Base-by-base conservation (phyloP, 2,329 filamentous ascomycete species). In the Penicillium aurantiogriseum region DNA sequence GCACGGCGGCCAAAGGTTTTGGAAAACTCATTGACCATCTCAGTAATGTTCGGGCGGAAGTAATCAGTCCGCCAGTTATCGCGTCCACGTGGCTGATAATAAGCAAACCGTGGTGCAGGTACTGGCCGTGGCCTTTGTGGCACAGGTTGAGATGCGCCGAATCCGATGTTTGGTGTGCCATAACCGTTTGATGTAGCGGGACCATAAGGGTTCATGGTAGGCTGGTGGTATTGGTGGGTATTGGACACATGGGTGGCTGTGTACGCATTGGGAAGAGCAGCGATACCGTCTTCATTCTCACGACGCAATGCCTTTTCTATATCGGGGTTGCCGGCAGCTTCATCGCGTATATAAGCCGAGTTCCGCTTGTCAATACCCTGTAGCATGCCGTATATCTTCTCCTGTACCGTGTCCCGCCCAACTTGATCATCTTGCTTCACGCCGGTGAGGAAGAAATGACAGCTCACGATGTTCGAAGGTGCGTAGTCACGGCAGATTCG, bases 31-130 rank as follows among this genome's bases (percentile, higher is more conserved):
- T 85, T 87, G 53, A 97, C 82, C 85, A 96, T 91, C 72, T 88
- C 93, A 1, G 90, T 88, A 36, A 97, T 84, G 65, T 96, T 89
- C 0, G 93, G 93, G 0, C 93, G 85, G 19, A 92, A 92, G 74
- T 97, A 97, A 76, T 97, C 92, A 15, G 94, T 91, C 63, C 85
- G 89, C 91, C 93, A 96, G 54, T 92, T 90, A 63, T 91, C 88
- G 51, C 79, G 79, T 21, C 72, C 73, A 36, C 71, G 67, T 7
- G 76, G 83, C 35, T 65, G 60, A 59, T 92, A 85, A 71, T 95
- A 96, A 1, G 92, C 92, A 70, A 94, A 96, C 17, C 91, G 89
- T 86, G 96, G 93, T 49, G 95, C 62, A 29, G 51, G 89, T 86
- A 95, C 93, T 49, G 96, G 58, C 8, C 51, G 79, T 66, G 86